Evolutionary conservation across 371 early-diverging fungal genomes (phyloP).

Genomic region (Smittium culicis): DNA sequence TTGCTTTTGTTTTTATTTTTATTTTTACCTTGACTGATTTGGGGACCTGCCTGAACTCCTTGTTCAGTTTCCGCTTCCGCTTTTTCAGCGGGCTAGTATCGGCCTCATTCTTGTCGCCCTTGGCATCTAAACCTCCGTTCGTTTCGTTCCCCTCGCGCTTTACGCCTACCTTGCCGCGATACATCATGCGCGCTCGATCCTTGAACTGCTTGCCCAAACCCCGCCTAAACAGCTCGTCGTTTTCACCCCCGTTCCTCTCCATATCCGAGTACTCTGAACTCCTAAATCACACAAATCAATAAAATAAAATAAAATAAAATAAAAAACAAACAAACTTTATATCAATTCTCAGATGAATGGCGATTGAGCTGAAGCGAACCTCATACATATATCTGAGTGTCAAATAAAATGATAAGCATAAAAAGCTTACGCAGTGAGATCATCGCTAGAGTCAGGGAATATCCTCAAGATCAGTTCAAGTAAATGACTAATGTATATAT

Average conservation of each 20-base stretch:
- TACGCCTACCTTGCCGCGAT: neutral
- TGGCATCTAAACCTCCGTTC: neutral
- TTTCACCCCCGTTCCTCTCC: neutral
- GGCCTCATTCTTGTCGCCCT: neutral
- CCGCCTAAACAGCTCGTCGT: neutral
- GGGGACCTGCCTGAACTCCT: constrained; percentile 11
- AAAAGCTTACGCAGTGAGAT: constrained; percentile 19
- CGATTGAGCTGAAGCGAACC: neutral
- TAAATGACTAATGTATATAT: constrained; percentile 17
- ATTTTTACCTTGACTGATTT: constrained; percentile 7
- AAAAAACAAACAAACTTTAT: neutral
- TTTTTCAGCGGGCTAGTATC: neutral
- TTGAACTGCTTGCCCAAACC: neutral
- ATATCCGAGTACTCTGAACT: neutral
- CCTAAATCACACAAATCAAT: neutral
- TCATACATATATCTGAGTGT: no score
- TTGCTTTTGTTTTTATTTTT: constrained; percentile 13
- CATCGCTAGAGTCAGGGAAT: constrained; percentile 22
- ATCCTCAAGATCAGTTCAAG: constrained; percentile 22
- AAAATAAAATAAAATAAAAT: neutral
- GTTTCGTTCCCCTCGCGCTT: neutral
- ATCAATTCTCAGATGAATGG: neutral
- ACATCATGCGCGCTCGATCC: neutral
- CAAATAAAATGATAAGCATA: no score
- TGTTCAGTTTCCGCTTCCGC: constrained; percentile 8